These are phyloP conservation scores for Polysphondylium violaceum DNA, from an alignment of 78 protist genomes.

Conservation along the genomic window DNA sequence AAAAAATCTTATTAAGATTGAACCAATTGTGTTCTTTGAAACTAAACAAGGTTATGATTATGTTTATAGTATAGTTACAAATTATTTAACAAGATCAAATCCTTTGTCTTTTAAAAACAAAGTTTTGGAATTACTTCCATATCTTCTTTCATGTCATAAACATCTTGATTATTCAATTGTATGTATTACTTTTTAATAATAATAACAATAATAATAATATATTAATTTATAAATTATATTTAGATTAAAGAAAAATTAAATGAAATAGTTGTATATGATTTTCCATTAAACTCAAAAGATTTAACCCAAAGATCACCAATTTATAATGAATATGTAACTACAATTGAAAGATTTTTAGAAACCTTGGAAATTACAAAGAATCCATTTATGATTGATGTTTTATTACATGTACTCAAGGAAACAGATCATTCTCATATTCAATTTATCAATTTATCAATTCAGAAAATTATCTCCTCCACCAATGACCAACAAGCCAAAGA, in stretches of 20 bases:
- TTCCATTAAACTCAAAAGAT: constrained; percentile 81
- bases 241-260: constrained; percentile 49
- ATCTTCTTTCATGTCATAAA: constrained; percentile 20
- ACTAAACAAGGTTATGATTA: constrained; percentile 35
- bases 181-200: not conserved
- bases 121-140: constrained; percentile 38
- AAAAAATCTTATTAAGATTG: constrained; percentile 52
- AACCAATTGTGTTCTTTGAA: constrained; percentile 42
- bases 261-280: constrained; percentile 76
- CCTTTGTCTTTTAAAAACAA: constrained; percentile 57
- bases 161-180: constrained; percentile 17
- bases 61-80: constrained; percentile 15
- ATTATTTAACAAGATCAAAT: constrained; percentile 43
- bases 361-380: constrained; percentile 53
- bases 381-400: constrained; percentile 47
- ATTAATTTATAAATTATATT: not conserved
- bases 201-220: not conserved
- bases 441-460: constrained; percentile 38
- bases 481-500: constrained; percentile 41
- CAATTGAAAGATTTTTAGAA: constrained; percentile 74
- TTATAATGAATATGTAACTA: constrained; percentile 72
- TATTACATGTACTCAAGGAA: constrained; percentile 57
- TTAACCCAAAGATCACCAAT: constrained; percentile 51
- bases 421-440: constrained; percentile 35
- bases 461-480: constrained; percentile 9